Evolutionary conservation across 2,329 filamentous ascomycete genomes (phyloP), one percentile per base, ranked within the genome.

Genomic region (Cadophora sp.): DNA sequence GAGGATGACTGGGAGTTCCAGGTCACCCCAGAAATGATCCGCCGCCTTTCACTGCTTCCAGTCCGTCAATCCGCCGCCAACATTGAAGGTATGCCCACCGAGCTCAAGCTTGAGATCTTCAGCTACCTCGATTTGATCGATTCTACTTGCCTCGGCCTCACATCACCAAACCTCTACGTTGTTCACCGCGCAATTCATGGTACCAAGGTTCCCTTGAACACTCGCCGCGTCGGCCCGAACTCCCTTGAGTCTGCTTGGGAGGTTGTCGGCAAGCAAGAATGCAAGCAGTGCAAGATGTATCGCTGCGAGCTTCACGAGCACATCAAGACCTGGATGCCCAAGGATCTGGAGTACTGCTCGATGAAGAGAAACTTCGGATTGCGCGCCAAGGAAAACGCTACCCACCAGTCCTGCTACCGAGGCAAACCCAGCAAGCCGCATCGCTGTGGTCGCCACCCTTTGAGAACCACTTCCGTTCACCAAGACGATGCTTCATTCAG

Each of bases 191-290:
- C 82, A 65, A 81, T 88, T 78, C 83, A 88, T 76, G 71, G 72
- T 29, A 86, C 85, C 64, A 80, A 77, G 8, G 84, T 90, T n/a
- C 80, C 86, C 11, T 82, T 90, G 19, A 84, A 84, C 22, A 83
- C 83, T 58, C 83, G 87, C 16, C 87, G 88, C 56, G 77, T 81
- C 7, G 88, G 88, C 0, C 88, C 88, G 65, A 90, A 90, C 77
- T 84, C 87, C 71, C 82, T 88, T 75, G 88, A 90, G 75, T 88
- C 86, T 83, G 87, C 87, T 55, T 90, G 87, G 87, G 84, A 87
- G 70, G 80, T 85, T 62, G 85, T 86, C 3, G 87, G 87, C 26
- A 87, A 88, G 74, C 85, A 87, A 6, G 86, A 87, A 77, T 90
- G 88, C 78, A 82, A 85, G 67, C 88, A 89, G 77, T 90, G 88